Evolutionary conservation across 345 rosid genomes (phyloP).

Genomic region (Eucalyptus globulus): DNA sequence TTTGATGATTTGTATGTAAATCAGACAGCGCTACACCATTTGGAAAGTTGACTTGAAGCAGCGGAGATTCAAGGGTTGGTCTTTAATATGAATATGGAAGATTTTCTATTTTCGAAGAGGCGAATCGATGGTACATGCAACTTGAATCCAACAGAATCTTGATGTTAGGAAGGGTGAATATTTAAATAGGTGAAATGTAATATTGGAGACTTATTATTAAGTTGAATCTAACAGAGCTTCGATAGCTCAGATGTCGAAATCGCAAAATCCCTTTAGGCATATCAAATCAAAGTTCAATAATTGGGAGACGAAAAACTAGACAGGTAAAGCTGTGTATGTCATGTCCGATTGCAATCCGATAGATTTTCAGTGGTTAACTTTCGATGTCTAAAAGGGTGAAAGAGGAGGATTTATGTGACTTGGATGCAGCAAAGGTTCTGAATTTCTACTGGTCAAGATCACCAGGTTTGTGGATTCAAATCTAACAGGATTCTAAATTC

Average conservation of each 20-base stretch:
- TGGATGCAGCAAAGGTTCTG: not conserved
- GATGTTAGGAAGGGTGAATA: not conserved
- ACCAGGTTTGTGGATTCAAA: not conserved
- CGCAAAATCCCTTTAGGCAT: not conserved
- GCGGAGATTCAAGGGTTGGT: not conserved
- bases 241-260: not conserved
- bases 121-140: not conserved
- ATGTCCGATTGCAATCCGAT: not conserved
- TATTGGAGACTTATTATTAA: not conserved
- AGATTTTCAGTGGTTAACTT: not conserved
- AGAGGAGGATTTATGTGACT: not conserved
- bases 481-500: not conserved
- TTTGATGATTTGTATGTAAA: not conserved
- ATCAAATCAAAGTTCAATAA: not conserved
- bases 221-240: not conserved
- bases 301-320: not conserved
- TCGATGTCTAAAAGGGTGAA: not conserved
- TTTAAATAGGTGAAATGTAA: not conserved
- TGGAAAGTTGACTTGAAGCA: not conserved
- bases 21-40: not conserved
- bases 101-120: not conserved
- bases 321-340: not conserved
- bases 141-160: not conserved
- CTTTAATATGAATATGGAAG: not conserved
- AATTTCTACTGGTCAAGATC: not conserved